Evolutionary conservation across 495 filamentous ascomycete species (phyloP).

Genomic region (Lasiosphaeria hispida): DNA sequence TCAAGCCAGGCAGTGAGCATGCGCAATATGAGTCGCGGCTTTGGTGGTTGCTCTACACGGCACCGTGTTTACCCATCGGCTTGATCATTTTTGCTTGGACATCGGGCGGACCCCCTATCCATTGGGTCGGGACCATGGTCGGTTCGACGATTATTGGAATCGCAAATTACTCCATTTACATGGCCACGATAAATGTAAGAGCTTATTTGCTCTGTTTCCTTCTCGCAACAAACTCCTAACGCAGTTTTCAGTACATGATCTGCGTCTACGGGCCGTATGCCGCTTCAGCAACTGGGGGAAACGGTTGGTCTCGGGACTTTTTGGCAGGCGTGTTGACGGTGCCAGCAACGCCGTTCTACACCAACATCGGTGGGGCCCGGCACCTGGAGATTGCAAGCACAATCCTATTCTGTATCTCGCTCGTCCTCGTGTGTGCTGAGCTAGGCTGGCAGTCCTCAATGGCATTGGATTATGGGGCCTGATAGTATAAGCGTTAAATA

Average conservation of each 20-base stretch:
- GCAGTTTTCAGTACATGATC: slow-evolving; percentile 62
- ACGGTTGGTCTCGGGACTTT: slow-evolving; percentile 72
- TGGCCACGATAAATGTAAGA: slow-evolving; percentile 68
- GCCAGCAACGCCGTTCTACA: slow-evolving; percentile 68
- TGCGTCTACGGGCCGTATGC: slow-evolving; percentile 74
- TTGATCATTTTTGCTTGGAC: slow-evolving; percentile 70
- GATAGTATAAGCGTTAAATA: too few species aligned
- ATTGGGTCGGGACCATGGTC: slow-evolving; percentile 61
- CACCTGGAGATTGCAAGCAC: slow-evolving; percentile 69
- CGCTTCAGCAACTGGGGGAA: slow-evolving; percentile 74
- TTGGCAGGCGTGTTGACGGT: slow-evolving; percentile 76
- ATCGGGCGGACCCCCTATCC: slow-evolving; percentile 57
- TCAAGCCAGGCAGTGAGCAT: slow-evolving; percentile 55
- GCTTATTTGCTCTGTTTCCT: not conserved
- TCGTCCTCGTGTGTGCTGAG: slow-evolving; percentile 65
- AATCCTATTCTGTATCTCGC: slow-evolving; percentile 67
- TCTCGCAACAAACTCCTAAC: too few species aligned
- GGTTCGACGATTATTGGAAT: slow-evolving; percentile 62
- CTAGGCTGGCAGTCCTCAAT: too few species aligned
- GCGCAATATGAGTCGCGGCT: slow-evolving; percentile 59
- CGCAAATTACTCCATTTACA: slow-evolving; percentile 70
- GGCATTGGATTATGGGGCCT: too few species aligned
- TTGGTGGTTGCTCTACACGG: slow-evolving; percentile 59
- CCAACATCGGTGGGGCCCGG: slow-evolving; percentile 54
- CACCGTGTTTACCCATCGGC: slow-evolving; percentile 64